Conservation (phyloP, 202 grass and related monocot genomes). For the Panicum virgatum region DNA sequence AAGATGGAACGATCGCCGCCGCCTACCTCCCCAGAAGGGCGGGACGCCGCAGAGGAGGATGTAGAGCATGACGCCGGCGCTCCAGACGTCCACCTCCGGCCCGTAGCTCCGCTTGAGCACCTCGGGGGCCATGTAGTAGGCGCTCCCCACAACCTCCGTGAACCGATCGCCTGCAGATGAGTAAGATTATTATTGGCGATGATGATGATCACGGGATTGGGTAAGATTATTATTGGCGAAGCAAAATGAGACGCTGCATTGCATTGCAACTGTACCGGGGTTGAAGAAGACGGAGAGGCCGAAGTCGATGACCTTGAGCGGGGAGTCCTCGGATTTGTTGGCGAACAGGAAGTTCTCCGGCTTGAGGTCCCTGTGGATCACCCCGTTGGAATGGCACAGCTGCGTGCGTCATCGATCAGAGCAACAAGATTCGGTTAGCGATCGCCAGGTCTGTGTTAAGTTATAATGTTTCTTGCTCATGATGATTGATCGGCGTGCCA, state of each 20-base stretch:
- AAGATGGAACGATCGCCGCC: too few relatives aligned
- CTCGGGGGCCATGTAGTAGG: slow-evolving; percentile 96
- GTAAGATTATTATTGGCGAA: too few relatives aligned
- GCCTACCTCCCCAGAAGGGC: slow-evolving; percentile 64
- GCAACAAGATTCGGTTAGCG: too few relatives aligned
- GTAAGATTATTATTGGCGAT: too few relatives aligned
- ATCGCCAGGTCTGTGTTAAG: too few relatives aligned
- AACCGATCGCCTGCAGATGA: slow-evolving; percentile 57
- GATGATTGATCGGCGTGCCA: too few relatives aligned
- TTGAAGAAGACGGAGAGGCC: slow-evolving; percentile 85
- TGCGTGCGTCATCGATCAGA: not conserved
- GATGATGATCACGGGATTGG: not conserved
- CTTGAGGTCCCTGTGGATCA: slow-evolving; percentile 85
- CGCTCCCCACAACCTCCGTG: slow-evolving; percentile 84
- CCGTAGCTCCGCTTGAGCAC: slow-evolving; percentile 75
- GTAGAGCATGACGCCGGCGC: slow-evolving; percentile 93
- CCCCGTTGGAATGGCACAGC: slow-evolving; percentile 72
- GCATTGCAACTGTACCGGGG: slow-evolving; percentile 17
- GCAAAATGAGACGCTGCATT: not conserved
- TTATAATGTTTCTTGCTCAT: too few relatives aligned
- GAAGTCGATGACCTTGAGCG: slow-evolving; percentile 93
- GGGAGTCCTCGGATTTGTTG: slow-evolving; percentile 56
- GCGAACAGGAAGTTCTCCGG: slow-evolving; percentile 96
- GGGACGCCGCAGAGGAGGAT: slow-evolving; percentile 93
- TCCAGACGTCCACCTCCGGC: slow-evolving; percentile 87